Percentiles rank a stretch among this genome's conserved stretches.
Evolutionary conservation across 2,329 filamentous ascomycete species (phyloP).

Genomic region (Plenodomus biglobosus): DNA sequence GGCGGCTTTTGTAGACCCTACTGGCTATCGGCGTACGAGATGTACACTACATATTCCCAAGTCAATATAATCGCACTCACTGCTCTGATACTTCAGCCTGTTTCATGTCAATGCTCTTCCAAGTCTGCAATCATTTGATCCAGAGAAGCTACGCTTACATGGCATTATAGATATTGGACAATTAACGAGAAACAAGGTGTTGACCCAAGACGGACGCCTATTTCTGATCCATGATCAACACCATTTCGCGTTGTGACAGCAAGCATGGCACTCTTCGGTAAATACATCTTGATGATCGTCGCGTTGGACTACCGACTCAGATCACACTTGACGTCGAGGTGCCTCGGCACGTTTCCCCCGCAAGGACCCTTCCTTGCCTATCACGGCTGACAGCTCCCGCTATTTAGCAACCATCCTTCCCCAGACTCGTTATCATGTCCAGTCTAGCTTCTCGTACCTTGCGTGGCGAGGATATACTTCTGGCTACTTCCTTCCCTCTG

Average conservation of each 20-base stretch:
- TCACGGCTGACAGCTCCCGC: conserved; percentile 15
- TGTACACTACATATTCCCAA: background rate
- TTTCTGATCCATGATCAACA: background rate
- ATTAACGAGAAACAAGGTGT: no score
- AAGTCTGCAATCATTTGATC: no score
- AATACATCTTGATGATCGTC: background rate
- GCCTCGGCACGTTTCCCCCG: conserved; percentile 27
- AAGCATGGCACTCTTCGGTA: conserved; percentile 16
- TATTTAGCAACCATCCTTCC: conserved; percentile 31
- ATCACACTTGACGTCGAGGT: no score
- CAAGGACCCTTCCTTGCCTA: conserved; percentile 18
- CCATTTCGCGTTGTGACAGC: background rate
- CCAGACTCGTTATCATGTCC: conserved; percentile 22
- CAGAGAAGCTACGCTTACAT: no score
- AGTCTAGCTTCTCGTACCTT: background rate
- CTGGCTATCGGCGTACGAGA: background rate
- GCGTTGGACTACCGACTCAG: conserved; percentile 17
- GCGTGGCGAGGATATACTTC: background rate
- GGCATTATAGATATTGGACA: no score
- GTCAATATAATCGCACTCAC: background rate
- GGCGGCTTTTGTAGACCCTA: background rate
- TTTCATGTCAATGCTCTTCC: no score
- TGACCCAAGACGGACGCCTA: no score
- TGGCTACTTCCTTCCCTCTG: background rate
- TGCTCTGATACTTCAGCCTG: background rate